phyloP scores from a whole-genome alignment of 805 yeast species.

The Babjeviella inositovora region DNA sequence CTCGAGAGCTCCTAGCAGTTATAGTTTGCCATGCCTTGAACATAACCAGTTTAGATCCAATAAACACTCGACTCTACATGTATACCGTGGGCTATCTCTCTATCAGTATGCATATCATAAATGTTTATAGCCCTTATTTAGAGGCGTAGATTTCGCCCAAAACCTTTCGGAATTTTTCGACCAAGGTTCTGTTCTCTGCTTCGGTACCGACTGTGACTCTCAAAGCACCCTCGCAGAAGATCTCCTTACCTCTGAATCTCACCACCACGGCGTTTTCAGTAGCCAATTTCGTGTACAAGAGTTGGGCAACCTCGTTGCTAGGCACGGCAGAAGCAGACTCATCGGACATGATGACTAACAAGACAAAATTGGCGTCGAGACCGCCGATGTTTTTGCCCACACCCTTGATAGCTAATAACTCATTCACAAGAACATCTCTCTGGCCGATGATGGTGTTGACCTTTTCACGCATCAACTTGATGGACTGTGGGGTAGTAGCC shows the following conservation, averaged over 20 bases:
- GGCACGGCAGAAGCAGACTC: constrained; percentile 55
- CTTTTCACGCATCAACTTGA: constrained; percentile 38
- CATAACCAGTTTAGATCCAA: no score
- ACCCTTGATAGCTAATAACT: constrained; percentile 38
- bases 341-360: constrained; percentile 52
- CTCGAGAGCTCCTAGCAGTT: no score
- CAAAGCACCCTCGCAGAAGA: constrained; percentile 77
- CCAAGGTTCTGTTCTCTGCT: constrained; percentile 48
- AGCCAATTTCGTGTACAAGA: constrained; percentile 58
- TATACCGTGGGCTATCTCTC: no score
- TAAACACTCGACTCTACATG: no score
- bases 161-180: constrained; percentile 40
- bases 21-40: no score
- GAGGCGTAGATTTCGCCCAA: no score
- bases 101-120: no score
- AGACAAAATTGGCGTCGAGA: constrained; percentile 70
- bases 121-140: no score
- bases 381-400: constrained; percentile 67
- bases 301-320: constrained; percentile 47
- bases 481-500: constrained; percentile 46
- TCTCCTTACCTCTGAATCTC: constrained; percentile 81
- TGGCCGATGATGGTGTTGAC: constrained; percentile 35
- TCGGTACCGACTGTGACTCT: constrained; percentile 79
- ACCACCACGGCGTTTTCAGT: constrained; percentile 64
- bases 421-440: constrained; percentile 34